Percentiles rank a stretch among this genome's conserved stretches.
Evolutionary conservation across 129 eudicot species (phyloP).

Genomic region (Lonicera japonica): DNA sequence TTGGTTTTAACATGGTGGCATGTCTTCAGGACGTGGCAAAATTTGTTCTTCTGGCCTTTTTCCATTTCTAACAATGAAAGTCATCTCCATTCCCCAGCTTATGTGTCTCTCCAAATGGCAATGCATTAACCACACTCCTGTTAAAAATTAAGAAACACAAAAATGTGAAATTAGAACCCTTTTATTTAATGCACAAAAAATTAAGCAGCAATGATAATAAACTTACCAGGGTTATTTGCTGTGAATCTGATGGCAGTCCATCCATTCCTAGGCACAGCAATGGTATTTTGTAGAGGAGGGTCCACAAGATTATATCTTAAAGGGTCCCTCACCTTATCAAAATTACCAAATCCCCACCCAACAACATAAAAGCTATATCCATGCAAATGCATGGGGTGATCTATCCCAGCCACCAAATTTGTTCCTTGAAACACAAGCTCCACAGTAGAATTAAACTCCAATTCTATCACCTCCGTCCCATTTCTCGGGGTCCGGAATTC

Average conservation of each 20-base stretch:
- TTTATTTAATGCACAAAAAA: no score
- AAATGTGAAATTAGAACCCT: no score
- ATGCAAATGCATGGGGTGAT: conserved; percentile 64
- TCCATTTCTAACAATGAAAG: conserved; percentile 42
- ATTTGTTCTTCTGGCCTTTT: conserved; percentile 10
- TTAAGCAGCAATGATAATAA: no score
- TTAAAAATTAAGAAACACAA: neutral
- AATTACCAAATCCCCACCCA: conserved; percentile 51
- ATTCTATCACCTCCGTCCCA: conserved; percentile 23
- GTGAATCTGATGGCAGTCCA: conserved; percentile 53
- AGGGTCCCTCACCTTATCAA: conserved; percentile 30
- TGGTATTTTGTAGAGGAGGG: conserved; percentile 50
- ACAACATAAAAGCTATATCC: conserved; percentile 50
- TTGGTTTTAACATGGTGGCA: conserved; percentile 48
- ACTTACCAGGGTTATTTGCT: conserved; percentile 50
- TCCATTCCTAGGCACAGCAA: conserved; percentile 43
- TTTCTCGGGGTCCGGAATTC: conserved; percentile 19
- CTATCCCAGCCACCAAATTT: conserved; percentile 30
- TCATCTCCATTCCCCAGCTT: conserved; percentile 56
- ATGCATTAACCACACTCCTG: conserved; percentile 58
- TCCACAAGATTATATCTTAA: conserved; percentile 43
- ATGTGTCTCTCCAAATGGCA: conserved; percentile 45
- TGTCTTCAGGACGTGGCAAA: conserved; percentile 45
- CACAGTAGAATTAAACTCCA: conserved; percentile 23
- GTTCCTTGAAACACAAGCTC: conserved; percentile 54